Conservation (phyloP, 805 yeast species). For the Wickerhamiella azymoides region DNA sequence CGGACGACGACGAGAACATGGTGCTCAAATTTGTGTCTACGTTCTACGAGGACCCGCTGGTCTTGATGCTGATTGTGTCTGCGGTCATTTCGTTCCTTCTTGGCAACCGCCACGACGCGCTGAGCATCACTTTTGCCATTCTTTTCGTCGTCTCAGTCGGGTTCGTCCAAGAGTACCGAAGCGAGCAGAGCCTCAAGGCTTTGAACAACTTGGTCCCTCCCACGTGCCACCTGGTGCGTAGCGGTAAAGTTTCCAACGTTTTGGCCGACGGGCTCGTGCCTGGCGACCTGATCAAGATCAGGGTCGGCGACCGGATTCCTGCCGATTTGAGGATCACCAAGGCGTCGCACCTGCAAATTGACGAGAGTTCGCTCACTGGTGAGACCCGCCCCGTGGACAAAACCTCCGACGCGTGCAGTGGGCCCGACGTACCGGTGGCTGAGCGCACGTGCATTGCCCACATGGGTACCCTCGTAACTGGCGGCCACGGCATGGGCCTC, state of each 20-base stretch:
- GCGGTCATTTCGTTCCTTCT: slow-evolving; percentile 75
- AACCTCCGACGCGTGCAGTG: slow-evolving; percentile 26
- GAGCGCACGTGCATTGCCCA: slow-evolving; percentile 71
- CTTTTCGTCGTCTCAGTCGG: slow-evolving; percentile 92
- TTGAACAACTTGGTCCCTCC: slow-evolving; percentile 89
- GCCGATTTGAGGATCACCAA: slow-evolving; percentile 80
- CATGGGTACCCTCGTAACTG: slow-evolving; percentile 96
- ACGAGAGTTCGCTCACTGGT: slow-evolving; percentile 91
- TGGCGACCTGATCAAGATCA: slow-evolving; percentile 82
- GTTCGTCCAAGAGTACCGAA: slow-evolving; percentile 90
- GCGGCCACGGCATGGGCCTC: slow-evolving; percentile 88
- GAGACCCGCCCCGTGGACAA: slow-evolving; percentile 83
- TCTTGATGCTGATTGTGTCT: slow-evolving; percentile 75
- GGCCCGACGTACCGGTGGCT: slow-evolving; percentile 33
- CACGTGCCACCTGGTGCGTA: slow-evolving; percentile 83
- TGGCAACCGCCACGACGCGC: slow-evolving; percentile 95
- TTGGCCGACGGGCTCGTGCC: slow-evolving; percentile 84
- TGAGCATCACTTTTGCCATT: slow-evolving; percentile 86
- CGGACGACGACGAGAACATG: slow-evolving; percentile 60
- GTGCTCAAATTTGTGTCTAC: slow-evolving; percentile 59
- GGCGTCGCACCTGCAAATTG: slow-evolving; percentile 69
- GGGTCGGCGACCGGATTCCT: slow-evolving; percentile 91
- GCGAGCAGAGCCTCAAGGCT: slow-evolving; percentile 89
- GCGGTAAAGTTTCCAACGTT: slow-evolving; percentile 63
- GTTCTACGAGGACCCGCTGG: slow-evolving; percentile 84